Evolutionary conservation across 129 eudicot genomes (phyloP).

Genomic region (Ambrosia trifida): DNA sequence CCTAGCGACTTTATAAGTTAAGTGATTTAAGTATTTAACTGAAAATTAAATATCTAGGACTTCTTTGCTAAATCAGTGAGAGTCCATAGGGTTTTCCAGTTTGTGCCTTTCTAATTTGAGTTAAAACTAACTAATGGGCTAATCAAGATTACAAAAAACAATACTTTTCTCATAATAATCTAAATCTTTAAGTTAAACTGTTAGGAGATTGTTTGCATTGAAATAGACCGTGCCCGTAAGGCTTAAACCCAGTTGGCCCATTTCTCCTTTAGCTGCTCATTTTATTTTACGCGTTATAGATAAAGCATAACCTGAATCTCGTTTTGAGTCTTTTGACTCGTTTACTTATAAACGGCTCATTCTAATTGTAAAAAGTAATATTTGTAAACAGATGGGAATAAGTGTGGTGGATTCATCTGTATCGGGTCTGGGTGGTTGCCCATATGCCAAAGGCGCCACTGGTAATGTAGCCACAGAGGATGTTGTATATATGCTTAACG

Average conservation of each 20-base stretch:
- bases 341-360: too few species aligned
- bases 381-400: conserved; percentile 66
- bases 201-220: background rate
- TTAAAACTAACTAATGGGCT: background rate
- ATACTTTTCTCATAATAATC: background rate
- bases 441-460: conserved; percentile 91
- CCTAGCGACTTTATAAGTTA: background rate
- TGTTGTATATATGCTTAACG: conserved; percentile 87
- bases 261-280: too few species aligned
- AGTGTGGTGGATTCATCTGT: conserved; percentile 82
- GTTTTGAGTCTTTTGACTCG: too few species aligned
- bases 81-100: too few species aligned
- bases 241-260: background rate
- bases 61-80: too few species aligned
- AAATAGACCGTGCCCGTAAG: background rate
- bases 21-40: too few species aligned
- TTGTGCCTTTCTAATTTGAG: too few species aligned
- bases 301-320: background rate
- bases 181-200: background rate
- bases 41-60: too few species aligned
- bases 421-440: conserved; percentile 91
- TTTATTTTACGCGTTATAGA: background rate
- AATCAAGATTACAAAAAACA: background rate
- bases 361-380: background rate
- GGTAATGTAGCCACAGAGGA: conserved; percentile 93